These are phyloP conservation scores for Sporisorium iseilematis-ciliati DNA, from an alignment of 1,284 basidiomycete species.

Conservation along the genomic window DNA sequence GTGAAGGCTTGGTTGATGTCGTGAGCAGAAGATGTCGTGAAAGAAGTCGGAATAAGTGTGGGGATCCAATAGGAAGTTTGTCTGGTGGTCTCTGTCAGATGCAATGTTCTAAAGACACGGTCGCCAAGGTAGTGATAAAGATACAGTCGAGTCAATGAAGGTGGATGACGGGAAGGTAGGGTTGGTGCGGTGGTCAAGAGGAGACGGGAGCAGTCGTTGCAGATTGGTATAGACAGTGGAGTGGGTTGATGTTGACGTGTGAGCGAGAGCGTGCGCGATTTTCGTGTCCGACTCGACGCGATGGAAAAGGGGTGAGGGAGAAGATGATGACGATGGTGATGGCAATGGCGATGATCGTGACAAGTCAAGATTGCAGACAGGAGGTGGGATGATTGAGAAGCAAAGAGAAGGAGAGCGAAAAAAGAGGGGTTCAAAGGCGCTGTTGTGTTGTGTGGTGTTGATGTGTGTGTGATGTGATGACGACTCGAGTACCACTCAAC, in stretches of 20 bases:
- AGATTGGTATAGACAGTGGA: background rate
- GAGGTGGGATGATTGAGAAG: background rate
- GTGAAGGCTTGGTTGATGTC: background rate
- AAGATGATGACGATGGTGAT: background rate
- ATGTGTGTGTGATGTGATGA: conserved; percentile 2
- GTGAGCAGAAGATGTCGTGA: too few species aligned
- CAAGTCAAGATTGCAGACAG: background rate
- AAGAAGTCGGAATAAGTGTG: background rate
- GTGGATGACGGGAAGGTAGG: background rate
- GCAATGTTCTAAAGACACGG: too few species aligned
- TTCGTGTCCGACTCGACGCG: background rate
- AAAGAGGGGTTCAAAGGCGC: too few species aligned
- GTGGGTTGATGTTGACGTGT: background rate
- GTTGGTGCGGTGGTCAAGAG: background rate
- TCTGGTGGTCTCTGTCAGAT: too few species aligned
- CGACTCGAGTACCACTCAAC: background rate
- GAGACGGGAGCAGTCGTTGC: conserved; percentile 1
- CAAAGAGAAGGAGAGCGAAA: background rate
- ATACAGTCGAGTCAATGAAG: conserved; percentile 6
- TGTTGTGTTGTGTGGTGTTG: too few species aligned
- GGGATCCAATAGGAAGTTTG: too few species aligned
- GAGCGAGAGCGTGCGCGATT: background rate
- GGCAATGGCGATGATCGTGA: conserved; percentile 1
- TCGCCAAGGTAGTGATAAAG: background rate
- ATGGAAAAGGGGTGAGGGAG: background rate